Percentiles rank a stretch among this genome's conserved stretches.
Conservation (phyloP, 2,329 filamentous ascomycete species). For the Penicillium expansum region DNA sequence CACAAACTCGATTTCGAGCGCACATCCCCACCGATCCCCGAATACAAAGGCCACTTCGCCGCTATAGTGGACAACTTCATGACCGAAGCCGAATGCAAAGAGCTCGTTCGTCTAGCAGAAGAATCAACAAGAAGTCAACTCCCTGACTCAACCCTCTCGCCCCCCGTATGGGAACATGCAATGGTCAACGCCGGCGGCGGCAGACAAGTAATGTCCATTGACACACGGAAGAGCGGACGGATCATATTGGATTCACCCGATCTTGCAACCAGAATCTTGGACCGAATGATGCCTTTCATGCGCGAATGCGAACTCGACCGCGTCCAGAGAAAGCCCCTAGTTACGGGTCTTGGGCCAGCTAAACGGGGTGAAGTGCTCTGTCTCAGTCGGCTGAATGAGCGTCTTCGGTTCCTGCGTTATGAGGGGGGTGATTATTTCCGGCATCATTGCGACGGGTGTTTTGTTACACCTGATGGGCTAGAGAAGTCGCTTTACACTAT, state of each 20-base stretch:
- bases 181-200: slow-evolving; percentile 66
- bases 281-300: slow-evolving; percentile 50
- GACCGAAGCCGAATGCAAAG: slow-evolving; percentile 60
- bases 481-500: slow-evolving; percentile 55
- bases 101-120: slow-evolving; percentile 55
- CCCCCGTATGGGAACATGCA: slow-evolving; percentile 62
- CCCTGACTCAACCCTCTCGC: slow-evolving; percentile 12
- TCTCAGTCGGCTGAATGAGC: slow-evolving; percentile 60
- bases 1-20: slow-evolving; percentile 54
- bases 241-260: slow-evolving; percentile 70
- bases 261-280: slow-evolving; percentile 63
- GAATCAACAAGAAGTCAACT: slow-evolving; percentile 29
- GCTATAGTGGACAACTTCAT: slow-evolving; percentile 64
- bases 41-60: slow-evolving; percentile 57
- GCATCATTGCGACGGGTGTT: slow-evolving; percentile 67
- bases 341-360: slow-evolving; percentile 48
- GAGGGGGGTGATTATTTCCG: slow-evolving; percentile 69
- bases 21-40: slow-evolving; percentile 46
- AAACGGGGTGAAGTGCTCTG: slow-evolving; percentile 41
- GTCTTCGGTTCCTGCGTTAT: slow-evolving; percentile 74
- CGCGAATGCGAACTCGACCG: slow-evolving; percentile 49
- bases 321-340: slow-evolving; percentile 35
- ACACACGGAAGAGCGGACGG: slow-evolving; percentile 68
- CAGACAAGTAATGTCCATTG: slow-evolving; percentile 55
- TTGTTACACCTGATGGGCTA: slow-evolving; percentile 54